phyloP scores from a whole-genome alignment of 441 rosid genomes.

The Pelargonium cotyledonis region DNA sequence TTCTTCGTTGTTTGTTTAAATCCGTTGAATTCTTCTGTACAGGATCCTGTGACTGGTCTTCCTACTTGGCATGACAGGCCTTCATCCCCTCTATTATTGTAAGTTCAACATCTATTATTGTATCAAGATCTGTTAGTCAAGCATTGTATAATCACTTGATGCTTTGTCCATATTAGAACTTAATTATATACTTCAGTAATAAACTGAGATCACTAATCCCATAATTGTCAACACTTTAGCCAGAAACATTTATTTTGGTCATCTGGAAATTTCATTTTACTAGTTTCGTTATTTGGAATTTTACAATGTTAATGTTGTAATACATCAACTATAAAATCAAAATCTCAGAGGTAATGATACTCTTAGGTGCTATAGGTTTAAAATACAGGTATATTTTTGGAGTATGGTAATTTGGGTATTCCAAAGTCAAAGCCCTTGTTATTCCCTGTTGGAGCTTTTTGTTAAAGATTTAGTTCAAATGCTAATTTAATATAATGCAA shows the following conservation, averaged over 20 bases:
- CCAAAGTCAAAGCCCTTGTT: not conserved
- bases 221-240: not conserved
- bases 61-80: conserved; percentile 64
- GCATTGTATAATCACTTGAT: not conserved
- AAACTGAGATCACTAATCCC: not conserved
- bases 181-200: not conserved
- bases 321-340: not conserved
- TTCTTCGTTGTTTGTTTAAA: conserved; percentile 4
- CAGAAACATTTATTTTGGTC: not conserved
- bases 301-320: not conserved
- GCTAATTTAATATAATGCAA: not conserved
- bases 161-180: not conserved
- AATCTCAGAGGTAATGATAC: not conserved
- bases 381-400: not conserved
- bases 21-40: conserved; percentile 20
- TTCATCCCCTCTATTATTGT: conserved; percentile 65
- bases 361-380: not conserved
- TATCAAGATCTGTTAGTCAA: not conserved
- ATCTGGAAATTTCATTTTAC: not conserved
- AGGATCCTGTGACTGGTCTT: conserved; percentile 93
- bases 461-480: not conserved
- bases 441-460: not conserved
- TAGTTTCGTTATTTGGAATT: not conserved
- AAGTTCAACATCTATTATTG: conserved; percentile 26
- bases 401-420: not conserved